Evolutionary conservation across 2,329 filamentous ascomycete genomes (phyloP).

Genomic region (Herpotrichia juniperi): DNA sequence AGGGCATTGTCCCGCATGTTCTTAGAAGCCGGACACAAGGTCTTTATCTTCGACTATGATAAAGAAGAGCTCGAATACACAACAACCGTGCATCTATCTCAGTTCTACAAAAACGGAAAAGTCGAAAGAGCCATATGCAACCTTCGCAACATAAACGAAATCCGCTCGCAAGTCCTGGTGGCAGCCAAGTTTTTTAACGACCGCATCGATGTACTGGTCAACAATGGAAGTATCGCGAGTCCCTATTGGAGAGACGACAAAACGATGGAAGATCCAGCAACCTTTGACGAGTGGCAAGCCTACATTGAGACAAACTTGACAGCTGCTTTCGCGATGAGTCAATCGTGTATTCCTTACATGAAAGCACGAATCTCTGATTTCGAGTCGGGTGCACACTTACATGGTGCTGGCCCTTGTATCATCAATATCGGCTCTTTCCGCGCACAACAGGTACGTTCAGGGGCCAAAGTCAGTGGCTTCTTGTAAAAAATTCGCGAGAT

Average conservation of each 20-base stretch:
- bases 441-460: too few species aligned
- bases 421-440: slow-evolving; percentile 56
- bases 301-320: slow-evolving; percentile 57
- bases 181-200: slow-evolving; percentile 53
- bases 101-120: slow-evolving; percentile 42
- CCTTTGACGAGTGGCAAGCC: slow-evolving; percentile 53
- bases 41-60: slow-evolving; percentile 55
- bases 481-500: too few species aligned
- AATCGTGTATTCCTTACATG: slow-evolving; percentile 57
- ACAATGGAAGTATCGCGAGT: slow-evolving; percentile 44
- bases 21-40: slow-evolving; percentile 51
- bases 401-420: slow-evolving; percentile 51
- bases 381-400: slow-evolving; percentile 32
- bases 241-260: slow-evolving; percentile 52
- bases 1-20: slow-evolving; percentile 54
- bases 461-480: too few species aligned
- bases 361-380: slow-evolving; percentile 37
- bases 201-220: slow-evolving; percentile 47
- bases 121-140: slow-evolving; percentile 50
- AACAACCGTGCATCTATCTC: slow-evolving; percentile 47
- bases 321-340: slow-evolving; percentile 53
- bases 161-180: slow-evolving; percentile 47
- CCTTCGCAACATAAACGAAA: slow-evolving; percentile 50
- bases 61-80: slow-evolving; percentile 43
- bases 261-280: slow-evolving; percentile 53